Percentiles rank a stretch among this genome's conserved stretches.
phyloP scores from a whole-genome alignment of 176 grass and related monocot species.

The Raddia guianensis region DNA sequence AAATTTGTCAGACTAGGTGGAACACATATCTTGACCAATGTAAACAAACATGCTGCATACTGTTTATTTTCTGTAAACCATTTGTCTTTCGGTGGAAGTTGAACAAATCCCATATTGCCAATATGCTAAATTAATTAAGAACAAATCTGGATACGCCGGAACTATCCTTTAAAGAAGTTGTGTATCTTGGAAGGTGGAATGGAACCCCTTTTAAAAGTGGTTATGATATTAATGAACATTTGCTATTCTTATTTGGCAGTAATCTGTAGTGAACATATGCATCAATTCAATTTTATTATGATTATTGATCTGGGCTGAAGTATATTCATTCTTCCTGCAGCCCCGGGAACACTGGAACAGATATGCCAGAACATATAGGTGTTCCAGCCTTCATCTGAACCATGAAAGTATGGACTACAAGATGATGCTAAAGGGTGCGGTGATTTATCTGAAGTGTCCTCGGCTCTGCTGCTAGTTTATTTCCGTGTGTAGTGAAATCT shows the following conservation, averaged over 20 bases:
- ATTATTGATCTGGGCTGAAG: neutral
- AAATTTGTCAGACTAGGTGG: neutral
- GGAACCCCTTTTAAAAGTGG: neutral
- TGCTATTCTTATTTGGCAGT: neutral
- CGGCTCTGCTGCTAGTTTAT: slow-evolving; percentile 9
- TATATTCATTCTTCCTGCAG: slow-evolving; percentile 29
- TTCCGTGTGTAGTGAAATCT: slow-evolving; percentile 45
- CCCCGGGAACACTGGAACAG: slow-evolving; percentile 43
- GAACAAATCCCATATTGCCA: neutral
- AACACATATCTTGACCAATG: neutral
- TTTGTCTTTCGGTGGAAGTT: slow-evolving; percentile 9
- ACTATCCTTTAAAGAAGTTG: neutral
- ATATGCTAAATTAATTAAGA: neutral
- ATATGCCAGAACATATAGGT: slow-evolving; percentile 33
- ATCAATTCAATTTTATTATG: neutral
- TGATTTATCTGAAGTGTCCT: slow-evolving; percentile 27
- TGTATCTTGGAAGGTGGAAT: neutral
- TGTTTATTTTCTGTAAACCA: neutral
- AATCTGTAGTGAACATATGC: neutral
- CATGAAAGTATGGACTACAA: neutral
- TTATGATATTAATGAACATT: neutral
- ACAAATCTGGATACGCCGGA: neutral
- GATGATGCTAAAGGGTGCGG: slow-evolving; percentile 7
- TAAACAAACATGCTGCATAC: neutral
- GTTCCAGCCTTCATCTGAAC: neutral